phyloP scores from a whole-genome alignment of 106 monocot genomes.

The Alisma plantagoaquatica region DNA sequence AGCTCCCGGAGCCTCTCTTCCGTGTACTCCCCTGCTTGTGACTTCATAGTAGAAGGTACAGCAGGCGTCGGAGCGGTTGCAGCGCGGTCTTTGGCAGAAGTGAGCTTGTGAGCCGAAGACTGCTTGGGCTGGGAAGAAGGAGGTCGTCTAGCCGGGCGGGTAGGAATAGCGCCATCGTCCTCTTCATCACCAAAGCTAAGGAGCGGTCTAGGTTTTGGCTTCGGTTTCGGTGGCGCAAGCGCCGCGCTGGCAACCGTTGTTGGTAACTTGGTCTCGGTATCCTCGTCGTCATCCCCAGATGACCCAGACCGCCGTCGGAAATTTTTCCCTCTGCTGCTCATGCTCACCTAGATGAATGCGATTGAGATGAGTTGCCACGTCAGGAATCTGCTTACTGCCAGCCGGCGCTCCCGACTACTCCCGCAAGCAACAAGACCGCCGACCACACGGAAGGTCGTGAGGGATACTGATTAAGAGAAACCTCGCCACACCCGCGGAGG shows the following conservation, averaged over 20 bases:
- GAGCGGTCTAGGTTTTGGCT: constrained; percentile 26
- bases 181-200: constrained; percentile 96
- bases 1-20: constrained; percentile 77
- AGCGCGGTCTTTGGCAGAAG: constrained; percentile 42
- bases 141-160: background rate
- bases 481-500: no score
- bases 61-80: constrained; percentile 6
- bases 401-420: no score
- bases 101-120: constrained; percentile 36
- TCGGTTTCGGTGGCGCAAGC: constrained; percentile 9
- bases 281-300: no score
- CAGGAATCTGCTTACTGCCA: no score
- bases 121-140: constrained; percentile 4
- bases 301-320: constrained; percentile 85
- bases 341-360: no score
- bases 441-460: no score
- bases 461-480: no score
- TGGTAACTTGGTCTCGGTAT: no score
- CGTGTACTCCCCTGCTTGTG: constrained; percentile 89
- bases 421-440: no score
- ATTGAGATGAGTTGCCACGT: no score
- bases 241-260: constrained; percentile 15
- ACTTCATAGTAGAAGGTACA: constrained; percentile 63
- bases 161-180: constrained; percentile 33
- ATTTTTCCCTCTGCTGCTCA: constrained; percentile 48